Base-by-base conservation (phyloP, 139 green algal species). In the Coelastrella sp. region DNA sequence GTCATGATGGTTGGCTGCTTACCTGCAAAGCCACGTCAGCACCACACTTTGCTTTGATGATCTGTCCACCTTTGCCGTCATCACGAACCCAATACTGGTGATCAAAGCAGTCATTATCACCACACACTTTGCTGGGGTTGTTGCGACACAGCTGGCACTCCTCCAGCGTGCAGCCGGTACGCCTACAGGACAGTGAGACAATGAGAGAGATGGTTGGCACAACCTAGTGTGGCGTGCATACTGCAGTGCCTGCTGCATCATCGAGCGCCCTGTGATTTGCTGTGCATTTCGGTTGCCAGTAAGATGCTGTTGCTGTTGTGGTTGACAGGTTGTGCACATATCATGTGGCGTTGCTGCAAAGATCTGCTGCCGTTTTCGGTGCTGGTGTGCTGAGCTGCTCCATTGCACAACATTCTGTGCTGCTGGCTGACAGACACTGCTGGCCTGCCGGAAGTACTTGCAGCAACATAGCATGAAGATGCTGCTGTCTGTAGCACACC, bases 61-160 rank as follows among this genome's bases (percentile, higher is more conserved):
- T 15, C 81, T 91, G 88, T 11, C 88, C 88, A 6, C 88, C 88
- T 61, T 88, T 91, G 78, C 88, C 88, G 57, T 91, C 88, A 59
- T 91, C 88, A 6, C 88, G 65, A 27, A 88, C 88, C 88, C 88
- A 91, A 81, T 91, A 91, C 65, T 91, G 88, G 8, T 78, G 76
- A 72, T 91, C 88, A 72, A 88, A 88, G 57, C 79, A 85, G 20
- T 66, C 79, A 14, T 15, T 49, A 12, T 85, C 86, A n/a, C 73
- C 78, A n/a, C 87, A 87, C 19, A 87, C 81, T 19, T 91, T 88
- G 88, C 22, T 74, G 19, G 81, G 78, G 81, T 89, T 91, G 81
- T 89, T 87, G 66, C 70, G 66, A 66, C 88, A 91, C 11, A 88
- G 80, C 81, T 84, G 88, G 88, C 81, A 91, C 56, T 91, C 88